phyloP scores from a whole-genome alignment of 352 stramenopile genomes.

The Elongisporangium anandrum region DNA sequence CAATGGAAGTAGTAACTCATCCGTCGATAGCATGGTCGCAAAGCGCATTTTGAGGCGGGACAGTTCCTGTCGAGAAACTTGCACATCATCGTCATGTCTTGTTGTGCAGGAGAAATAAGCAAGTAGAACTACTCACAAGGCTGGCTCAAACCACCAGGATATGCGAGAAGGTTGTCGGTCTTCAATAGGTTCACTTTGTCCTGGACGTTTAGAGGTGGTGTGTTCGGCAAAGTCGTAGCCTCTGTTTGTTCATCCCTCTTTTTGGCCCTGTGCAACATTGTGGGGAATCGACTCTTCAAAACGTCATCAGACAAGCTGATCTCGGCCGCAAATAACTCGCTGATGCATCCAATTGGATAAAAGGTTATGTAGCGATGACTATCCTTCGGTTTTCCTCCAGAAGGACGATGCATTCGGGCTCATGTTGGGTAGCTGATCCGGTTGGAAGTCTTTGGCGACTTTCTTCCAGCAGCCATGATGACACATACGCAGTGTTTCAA shows the following conservation, averaged over 20 bases:
- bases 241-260: too few relatives aligned
- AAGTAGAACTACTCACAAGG: constrained; percentile 21
- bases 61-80: constrained; percentile 44
- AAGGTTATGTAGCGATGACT: too few relatives aligned
- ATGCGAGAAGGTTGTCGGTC: constrained; percentile 8
- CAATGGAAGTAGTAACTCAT: constrained; percentile 10
- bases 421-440: constrained; percentile 35
- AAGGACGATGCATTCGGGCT: constrained; percentile 54
- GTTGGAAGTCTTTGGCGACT: constrained; percentile 29
- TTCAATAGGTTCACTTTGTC: constrained; percentile 16
- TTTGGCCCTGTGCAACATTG: too few relatives aligned
- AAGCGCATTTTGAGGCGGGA: constrained; percentile 36
- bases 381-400: constrained; percentile 18
- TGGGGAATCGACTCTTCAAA: too few relatives aligned
- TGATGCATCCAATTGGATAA: too few relatives aligned
- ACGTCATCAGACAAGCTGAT: too few relatives aligned
- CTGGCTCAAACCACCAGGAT: constrained; percentile 17
- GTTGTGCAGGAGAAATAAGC: background rate
- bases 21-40: constrained; percentile 16
- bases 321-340: too few relatives aligned
- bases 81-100: background rate
- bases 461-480: constrained; percentile 61
- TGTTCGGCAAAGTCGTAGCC: too few relatives aligned
- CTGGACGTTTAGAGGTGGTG: constrained; percentile 5
- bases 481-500: constrained; percentile 57